Base-by-base conservation (phyloP, 441 rosid species). In the Bruguiera hainesii region DNA sequence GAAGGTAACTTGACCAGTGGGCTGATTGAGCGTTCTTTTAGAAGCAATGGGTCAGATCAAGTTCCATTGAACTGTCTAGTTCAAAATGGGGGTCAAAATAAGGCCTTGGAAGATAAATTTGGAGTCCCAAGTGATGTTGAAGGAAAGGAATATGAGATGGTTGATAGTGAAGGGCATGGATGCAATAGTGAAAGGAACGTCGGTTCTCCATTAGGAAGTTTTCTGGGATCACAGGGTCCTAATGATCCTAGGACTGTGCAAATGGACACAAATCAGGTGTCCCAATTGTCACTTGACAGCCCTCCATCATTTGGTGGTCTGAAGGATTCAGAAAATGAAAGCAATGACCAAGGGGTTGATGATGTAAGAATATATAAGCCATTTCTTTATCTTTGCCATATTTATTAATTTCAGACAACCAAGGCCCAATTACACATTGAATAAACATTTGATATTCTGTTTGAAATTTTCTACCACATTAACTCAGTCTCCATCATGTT, bases 261-360 rank as follows among this genome's bases (percentile, higher is more conserved):
- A 51, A 60, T 48, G 16, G 74, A 31, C 48, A 55, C 71, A 62
- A 76, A 77, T 73, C 81, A 18, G 26, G 68, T 63, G 50, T 82
- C 77, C 51, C 82, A 67, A 30, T 57, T 75, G 28, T 80, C 82
- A 16, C 68, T 71, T 31, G 76, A 74, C 61, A 87, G 89, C 63
- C 91, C 87, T 56, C 84, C 84, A 58, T 84, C 88, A 48, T 75
- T 65, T 62, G 85, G 80, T 73, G 86, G 80, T 62, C 51, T 66
- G 50, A 80, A 76, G 61, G 81, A 74, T 62, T 81, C 87, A 13
- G 93, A 88, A 69, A 84, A 77, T 73, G 85, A 82, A 56, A 83
- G 76, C 49, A 76, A 68, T 62, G 76, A 65, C 48, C 84, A 72
- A 60, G 79, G 64, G 25, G 68, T 72, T 46, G 77, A 71, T 66